These are phyloP conservation scores for Mycosphaerelloides madeirae DNA, from an alignment of 2,329 filamentous ascomycete genomes.

Conservation along the genomic window DNA sequence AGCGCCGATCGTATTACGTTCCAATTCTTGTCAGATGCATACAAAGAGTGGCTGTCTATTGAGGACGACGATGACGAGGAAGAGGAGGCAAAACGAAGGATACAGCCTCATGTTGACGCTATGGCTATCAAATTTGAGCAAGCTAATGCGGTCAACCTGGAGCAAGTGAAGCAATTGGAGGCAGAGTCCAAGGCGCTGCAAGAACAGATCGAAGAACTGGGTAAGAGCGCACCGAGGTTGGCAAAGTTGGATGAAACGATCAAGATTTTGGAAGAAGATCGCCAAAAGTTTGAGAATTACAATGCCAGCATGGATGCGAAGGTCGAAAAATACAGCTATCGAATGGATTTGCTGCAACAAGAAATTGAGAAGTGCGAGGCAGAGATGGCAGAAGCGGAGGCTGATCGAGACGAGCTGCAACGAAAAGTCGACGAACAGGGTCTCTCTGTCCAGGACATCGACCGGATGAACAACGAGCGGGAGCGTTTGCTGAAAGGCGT, in stretches of 20 bases:
- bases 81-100: constrained; percentile 71
- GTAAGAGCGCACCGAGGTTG: constrained; percentile 79
- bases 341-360: constrained; percentile 76
- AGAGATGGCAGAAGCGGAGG: constrained; percentile 74
- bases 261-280: constrained; percentile 91
- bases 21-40: constrained; percentile 82
- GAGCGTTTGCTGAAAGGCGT: constrained; percentile 88
- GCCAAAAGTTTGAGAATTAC: constrained; percentile 91
- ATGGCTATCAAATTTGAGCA: constrained; percentile 87
- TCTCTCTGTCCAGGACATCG: constrained; percentile 96
- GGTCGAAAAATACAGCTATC: constrained; percentile 80
- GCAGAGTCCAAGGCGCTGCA: constrained; percentile 75
- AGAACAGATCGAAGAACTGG: constrained; percentile 82
- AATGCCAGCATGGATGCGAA: constrained; percentile 78
- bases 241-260: constrained; percentile 82
- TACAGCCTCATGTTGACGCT: constrained; percentile 76
- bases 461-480: constrained; percentile 94
- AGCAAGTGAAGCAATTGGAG: constrained; percentile 80
- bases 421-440: constrained; percentile 86
- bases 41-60: constrained; percentile 89
- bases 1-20: constrained; percentile 90
- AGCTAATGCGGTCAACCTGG: constrained; percentile 76
- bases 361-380: constrained; percentile 74
- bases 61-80: constrained; percentile 72
- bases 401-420: constrained; percentile 74